Percentiles rank a stretch among this genome's conserved stretches.
Conservation (phyloP, 2,329 filamentous ascomycete genomes). For the Scytalidium sp. region DNA sequence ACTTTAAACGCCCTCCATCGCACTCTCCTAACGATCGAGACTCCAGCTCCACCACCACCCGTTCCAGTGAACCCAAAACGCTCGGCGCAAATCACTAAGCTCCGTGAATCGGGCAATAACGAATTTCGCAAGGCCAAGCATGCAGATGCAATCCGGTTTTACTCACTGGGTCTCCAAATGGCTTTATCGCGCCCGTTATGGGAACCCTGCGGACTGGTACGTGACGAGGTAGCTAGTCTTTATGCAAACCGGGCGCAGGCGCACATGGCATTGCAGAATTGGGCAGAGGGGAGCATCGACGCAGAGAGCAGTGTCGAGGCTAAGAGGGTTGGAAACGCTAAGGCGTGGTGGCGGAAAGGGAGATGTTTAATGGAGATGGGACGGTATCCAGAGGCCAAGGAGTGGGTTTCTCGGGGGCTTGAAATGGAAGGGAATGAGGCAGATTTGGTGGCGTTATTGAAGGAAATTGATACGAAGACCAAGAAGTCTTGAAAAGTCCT, state of each 20-base stretch:
- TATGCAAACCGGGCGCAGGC: conserved; percentile 89
- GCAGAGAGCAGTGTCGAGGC: conserved; percentile 86
- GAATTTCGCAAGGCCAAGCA: conserved; percentile 77
- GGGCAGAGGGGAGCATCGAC: conserved; percentile 85
- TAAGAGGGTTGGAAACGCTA: conserved; percentile 81
- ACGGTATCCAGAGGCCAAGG: conserved; percentile 73
- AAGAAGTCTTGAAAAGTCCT: conserved; percentile 14
- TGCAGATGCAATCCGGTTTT: conserved; percentile 74
- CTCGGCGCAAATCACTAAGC: conserved; percentile 80
- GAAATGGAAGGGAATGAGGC: conserved; percentile 77
- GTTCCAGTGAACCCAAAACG: conserved; percentile 93
- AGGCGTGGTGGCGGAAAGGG: conserved; percentile 90
- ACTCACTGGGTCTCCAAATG: conserved; percentile 88
- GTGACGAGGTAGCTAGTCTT: conserved; percentile 78
- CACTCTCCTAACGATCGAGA: conserved; percentile 62
- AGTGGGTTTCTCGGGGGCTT: conserved; percentile 73
- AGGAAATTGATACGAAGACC: conserved; percentile 53
- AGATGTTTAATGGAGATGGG: conserved; percentile 91
- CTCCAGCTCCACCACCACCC: conserved; percentile 75
- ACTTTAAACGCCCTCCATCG: conserved; percentile 79
- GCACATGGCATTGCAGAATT: conserved; percentile 76
- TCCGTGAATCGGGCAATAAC: conserved; percentile 82
- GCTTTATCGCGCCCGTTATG: conserved; percentile 76
- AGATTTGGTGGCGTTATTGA: conserved; percentile 61
- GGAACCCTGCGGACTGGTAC: conserved; percentile 80